Evolutionary conservation across 371 early-diverging fungal genomes (phyloP).

Genomic region (Actinomortierella wolfii): DNA sequence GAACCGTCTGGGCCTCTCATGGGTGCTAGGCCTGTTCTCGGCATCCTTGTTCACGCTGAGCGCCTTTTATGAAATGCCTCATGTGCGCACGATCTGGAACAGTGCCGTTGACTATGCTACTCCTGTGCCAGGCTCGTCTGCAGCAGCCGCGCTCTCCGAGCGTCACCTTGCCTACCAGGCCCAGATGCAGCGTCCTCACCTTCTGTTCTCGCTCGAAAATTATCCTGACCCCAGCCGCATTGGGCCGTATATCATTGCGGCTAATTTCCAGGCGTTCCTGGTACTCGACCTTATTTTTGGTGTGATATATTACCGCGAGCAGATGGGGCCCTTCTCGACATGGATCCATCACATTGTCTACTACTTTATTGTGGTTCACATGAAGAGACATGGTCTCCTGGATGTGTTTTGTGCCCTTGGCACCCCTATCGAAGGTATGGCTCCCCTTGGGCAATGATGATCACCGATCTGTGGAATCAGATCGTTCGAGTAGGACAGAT

Average conservation of each 20-base stretch:
- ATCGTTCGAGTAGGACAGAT: no score
- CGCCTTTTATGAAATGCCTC: constrained; percentile 36
- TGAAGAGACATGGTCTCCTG: constrained; percentile 36
- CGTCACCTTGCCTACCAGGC: constrained; percentile 30
- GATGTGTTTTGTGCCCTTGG: constrained; percentile 39
- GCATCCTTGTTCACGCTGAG: constrained; percentile 30
- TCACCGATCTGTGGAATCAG: no score
- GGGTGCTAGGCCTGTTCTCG: constrained; percentile 41
- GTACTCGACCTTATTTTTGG: constrained; percentile 55
- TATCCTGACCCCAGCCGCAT: constrained; percentile 39
- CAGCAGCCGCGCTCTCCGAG: constrained; percentile 7
- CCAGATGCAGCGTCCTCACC: constrained; percentile 34
- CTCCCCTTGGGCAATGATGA: no score
- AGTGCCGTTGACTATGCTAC: constrained; percentile 24
- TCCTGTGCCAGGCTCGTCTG: background rate
- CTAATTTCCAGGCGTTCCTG: constrained; percentile 49
- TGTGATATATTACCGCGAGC: constrained; percentile 48
- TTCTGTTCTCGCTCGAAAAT: constrained; percentile 42
- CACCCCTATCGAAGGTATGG: constrained; percentile 38
- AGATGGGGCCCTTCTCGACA: constrained; percentile 56
- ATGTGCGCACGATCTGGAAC: constrained; percentile 34
- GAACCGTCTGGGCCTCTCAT: constrained; percentile 39
- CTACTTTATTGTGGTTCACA: constrained; percentile 40
- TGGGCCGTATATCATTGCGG: constrained; percentile 42
- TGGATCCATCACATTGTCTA: constrained; percentile 64